Conservation (phyloP, 352 stramenopile species). For the Blastocystis sp. region DNA sequence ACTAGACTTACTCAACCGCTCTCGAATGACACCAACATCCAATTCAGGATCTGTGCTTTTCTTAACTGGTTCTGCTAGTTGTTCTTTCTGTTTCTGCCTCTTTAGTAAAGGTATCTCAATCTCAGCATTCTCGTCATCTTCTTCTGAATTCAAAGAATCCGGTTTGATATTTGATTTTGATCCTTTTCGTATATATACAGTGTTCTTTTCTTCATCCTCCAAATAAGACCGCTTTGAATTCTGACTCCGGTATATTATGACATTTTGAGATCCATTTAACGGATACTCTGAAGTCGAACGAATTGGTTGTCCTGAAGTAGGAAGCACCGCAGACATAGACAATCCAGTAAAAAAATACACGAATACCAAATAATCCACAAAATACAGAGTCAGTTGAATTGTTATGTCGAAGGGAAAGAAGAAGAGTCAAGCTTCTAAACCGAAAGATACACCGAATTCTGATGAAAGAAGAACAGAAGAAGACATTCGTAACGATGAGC, state of each 20-base stretch:
- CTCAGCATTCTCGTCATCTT: slow-evolving; percentile 3
- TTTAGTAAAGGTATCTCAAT: background rate
- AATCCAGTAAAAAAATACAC: too few species aligned
- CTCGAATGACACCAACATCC: background rate
- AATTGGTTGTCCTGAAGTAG: background rate
- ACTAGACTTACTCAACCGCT: background rate
- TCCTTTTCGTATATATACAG: background rate
- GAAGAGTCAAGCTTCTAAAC: background rate
- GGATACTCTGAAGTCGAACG: background rate
- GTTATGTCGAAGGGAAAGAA: background rate
- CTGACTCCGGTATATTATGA: background rate
- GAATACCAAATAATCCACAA: too few species aligned
- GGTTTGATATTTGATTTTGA: background rate
- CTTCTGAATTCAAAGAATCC: background rate
- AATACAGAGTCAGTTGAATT: background rate
- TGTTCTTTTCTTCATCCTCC: background rate
- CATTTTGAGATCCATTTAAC: background rate
- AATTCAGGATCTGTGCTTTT: background rate
- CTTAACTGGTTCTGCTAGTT: background rate
- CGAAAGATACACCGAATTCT: background rate
- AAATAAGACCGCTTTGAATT: background rate
- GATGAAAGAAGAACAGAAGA: slow-evolving; percentile 43
- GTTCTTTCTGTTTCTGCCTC: background rate
- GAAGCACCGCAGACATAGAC: background rate
- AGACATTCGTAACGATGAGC: slow-evolving; percentile 33